Conservation (phyloP, 2,329 filamentous ascomycete species). For the Talaromyces sp. region DNA sequence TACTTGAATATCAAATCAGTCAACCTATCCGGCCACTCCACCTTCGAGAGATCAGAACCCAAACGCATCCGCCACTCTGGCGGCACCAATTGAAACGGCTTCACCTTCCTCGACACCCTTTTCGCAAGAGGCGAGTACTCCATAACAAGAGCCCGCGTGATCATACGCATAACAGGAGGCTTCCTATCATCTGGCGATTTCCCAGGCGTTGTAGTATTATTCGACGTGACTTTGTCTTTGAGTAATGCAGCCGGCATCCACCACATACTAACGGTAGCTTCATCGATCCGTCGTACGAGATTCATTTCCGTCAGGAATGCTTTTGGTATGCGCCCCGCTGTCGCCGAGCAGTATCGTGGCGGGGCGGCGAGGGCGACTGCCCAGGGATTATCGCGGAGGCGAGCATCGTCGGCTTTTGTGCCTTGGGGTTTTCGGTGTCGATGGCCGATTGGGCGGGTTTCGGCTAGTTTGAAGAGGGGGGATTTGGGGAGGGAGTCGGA, state of each 20-base stretch:
- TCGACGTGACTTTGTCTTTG: conserved; percentile 30
- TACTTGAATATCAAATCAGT: conserved; percentile 40
- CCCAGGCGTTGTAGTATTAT: background rate
- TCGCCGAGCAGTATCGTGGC: conserved; percentile 35
- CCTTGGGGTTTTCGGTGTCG: conserved; percentile 30
- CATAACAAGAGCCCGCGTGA: conserved; percentile 31
- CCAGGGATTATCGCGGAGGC: conserved; percentile 42
- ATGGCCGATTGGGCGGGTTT: conserved; percentile 7
- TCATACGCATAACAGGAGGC: conserved; percentile 30
- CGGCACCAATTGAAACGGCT: conserved; percentile 1
- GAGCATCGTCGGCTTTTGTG: conserved; percentile 28
- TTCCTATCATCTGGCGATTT: background rate
- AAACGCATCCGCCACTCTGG: conserved; percentile 18
- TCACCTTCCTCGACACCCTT: conserved; percentile 13
- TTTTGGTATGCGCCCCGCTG: conserved; percentile 35
- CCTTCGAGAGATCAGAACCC: conserved; percentile 28
- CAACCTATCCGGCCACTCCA: conserved; percentile 52
- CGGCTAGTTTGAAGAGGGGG: conserved; percentile 30
- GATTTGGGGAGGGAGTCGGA: conserved; percentile 40
- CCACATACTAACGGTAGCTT: conserved; percentile 28
- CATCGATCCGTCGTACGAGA: conserved; percentile 31
- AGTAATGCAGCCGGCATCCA: conserved; percentile 36
- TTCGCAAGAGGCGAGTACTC: conserved; percentile 17
- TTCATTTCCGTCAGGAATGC: conserved; percentile 38
- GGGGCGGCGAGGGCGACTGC: conserved; percentile 41